Evolutionary conservation across 148 eudicot genomes (phyloP).

Genomic region (Chenopodium album): DNA sequence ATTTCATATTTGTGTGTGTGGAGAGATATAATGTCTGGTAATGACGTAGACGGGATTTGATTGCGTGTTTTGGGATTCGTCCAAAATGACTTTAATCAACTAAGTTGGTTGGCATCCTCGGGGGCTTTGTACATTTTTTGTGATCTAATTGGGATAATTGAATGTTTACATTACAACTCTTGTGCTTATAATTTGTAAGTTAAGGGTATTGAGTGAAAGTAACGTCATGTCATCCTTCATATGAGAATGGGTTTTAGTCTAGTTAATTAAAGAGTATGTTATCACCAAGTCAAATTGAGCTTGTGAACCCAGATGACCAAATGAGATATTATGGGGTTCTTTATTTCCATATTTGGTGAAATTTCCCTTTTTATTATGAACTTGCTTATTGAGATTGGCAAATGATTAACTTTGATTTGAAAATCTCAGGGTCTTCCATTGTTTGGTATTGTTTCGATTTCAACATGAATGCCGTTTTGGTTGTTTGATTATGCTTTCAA

Average conservation of each 20-base stretch:
- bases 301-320: background rate
- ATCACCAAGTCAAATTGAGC: background rate
- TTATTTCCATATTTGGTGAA: background rate
- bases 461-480: background rate
- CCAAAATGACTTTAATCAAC: too few species aligned
- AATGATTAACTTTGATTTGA: background rate
- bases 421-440: background rate
- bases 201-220: background rate
- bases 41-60: too few species aligned
- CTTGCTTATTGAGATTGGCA: background rate
- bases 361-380: background rate
- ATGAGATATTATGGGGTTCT: background rate
- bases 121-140: background rate
- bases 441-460: background rate
- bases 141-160: background rate
- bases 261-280: background rate
- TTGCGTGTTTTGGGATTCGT: too few species aligned
- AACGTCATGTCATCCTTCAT: background rate
- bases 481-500: background rate
- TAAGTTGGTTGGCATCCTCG: too few species aligned
- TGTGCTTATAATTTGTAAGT: background rate
- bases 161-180: background rate
- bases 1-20: background rate
- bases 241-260: too few species aligned
- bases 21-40: too few species aligned